Evolutionary conservation across 2,329 filamentous ascomycete species (phyloP), one percentile per base, ranked within the genome.

Genomic region (Pyrenochaeta sp.): DNA sequence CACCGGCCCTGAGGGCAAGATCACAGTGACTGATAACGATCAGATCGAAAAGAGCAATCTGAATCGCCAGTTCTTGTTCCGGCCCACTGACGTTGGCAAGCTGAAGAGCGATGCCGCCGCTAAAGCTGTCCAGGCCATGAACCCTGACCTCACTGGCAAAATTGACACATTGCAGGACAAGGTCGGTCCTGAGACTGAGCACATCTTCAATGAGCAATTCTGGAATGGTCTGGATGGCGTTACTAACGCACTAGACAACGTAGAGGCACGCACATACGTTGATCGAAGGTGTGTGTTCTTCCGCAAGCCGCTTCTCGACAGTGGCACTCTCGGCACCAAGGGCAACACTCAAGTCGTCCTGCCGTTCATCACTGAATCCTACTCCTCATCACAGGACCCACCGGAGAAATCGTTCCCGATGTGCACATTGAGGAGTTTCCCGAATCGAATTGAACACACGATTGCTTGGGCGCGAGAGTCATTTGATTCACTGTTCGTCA

Each of bases 331-430:
- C n/a, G 95, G 95, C 45, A 98, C 96, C 53, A 99, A 99, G 83
- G 95, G 95, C 70, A 99, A 99, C 80, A 97, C 92, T 6, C 95
- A 99, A 73, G 95, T 99, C 54, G 88, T 99, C 43, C 84, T 99
- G 51, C 96, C 95, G 10, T 85, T 87, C 66, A 80, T 97, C 60
- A 98, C 95, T 0, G 96, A 99, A 77, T 98, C 95, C 1, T 99
- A 99, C 81, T 97, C 95, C 0, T 92, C 89, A 69, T 98, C 95
- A 17, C 94, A 97, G 75, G 96, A 99, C 75, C 95, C 95, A 1
- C 95, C 95, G 0, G 96, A 99, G 83, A 92, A 97, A 80, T 96
- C 95, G 1, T 98, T 99, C 84, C 95, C 95, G 0, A 98, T 98
- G 93, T 99, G 95, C 77, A 98, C 95, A 4, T 84, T 99, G 58